Base-by-base conservation (phyloP, 352 stramenopile species). In the Nothophytophthora sp. region DNA sequence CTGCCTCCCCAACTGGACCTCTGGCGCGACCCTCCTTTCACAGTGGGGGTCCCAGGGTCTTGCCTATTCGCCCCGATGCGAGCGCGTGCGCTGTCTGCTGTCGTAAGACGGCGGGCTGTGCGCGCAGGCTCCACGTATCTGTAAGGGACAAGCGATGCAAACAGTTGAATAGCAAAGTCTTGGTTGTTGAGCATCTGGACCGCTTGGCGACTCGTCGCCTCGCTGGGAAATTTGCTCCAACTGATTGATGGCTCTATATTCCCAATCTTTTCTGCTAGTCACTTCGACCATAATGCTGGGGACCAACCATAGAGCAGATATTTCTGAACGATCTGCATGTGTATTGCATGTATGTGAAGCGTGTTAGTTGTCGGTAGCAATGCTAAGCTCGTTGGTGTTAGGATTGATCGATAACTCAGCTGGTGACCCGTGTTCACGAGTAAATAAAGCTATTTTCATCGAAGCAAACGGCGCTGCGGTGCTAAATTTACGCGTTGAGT, bases 231-330 rank as follows among this genome's bases (percentile, higher is more conserved):
- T 41, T 54, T 90, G 81, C 81, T 92, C 83, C 83, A 77, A 55
- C 60, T 52, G 83, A 90, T 94, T 79, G 83, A 94, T 86, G 81
- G 83, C 83, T 91, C 81, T 86, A 94, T 94, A 94, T 94, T 94
- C 83, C 83, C 81, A 92, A 79, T 94, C 83, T 91, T 90, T 72
- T 92, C 56, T 89, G 80, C 81, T 86, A 90, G 78, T 90, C 83
- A 55, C 55, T 83, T 70, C 24, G 83, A 90, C 83, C 3, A 85
- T 94, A 76, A 94, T 94, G 81, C 78, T 91, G 70, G 83, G 87
- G 83, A 94, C 72, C 60, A 89, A 94, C 83, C 83, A 94, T 94
- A 88, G 83, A 90, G 83, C 83, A 89, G 55, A 94, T 65, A 94
- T 73, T 20, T 36, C 55, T 50, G 36, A 37, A 24, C 3, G 12